Evolutionary conservation across 352 stramenopile species (phyloP).

Genomic region (Globisporangium solare): DNA sequence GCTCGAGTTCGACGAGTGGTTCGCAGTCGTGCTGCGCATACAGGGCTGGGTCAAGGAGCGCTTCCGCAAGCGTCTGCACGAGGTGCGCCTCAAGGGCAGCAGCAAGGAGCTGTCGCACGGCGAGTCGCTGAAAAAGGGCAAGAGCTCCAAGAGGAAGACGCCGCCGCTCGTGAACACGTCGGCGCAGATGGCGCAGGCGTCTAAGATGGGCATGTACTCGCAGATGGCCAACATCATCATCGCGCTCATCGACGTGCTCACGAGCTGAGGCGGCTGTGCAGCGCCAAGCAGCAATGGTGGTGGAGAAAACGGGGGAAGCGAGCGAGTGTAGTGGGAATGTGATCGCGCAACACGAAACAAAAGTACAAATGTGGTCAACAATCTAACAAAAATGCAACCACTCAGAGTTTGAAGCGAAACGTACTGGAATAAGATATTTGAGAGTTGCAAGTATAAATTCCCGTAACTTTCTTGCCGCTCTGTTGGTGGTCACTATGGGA

Average conservation of each 20-base stretch:
- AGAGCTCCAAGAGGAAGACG: slow-evolving; percentile 10
- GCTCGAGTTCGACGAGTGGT: slow-evolving; percentile 81
- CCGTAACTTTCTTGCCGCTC: too few species aligned
- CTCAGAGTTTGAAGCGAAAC: too few species aligned
- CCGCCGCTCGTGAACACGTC: slow-evolving; percentile 63
- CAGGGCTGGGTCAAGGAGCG: slow-evolving; percentile 68
- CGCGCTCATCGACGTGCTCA: slow-evolving; percentile 65
- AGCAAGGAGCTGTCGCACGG: slow-evolving; percentile 32
- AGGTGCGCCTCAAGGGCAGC: slow-evolving; percentile 44
- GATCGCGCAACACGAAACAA: too few species aligned
- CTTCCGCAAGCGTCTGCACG: slow-evolving; percentile 49
- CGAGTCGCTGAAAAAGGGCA: slow-evolving; percentile 4
- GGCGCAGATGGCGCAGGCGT: slow-evolving; percentile 67
- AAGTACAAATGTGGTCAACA: too few species aligned
- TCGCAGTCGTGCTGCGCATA: slow-evolving; percentile 64
- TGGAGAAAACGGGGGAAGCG: too few species aligned
- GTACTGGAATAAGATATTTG: too few species aligned
- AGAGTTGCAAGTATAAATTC: too few species aligned
- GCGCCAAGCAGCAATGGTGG: too few species aligned
- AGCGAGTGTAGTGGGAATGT: too few species aligned
- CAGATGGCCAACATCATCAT: slow-evolving; percentile 80
- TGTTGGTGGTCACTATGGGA: too few species aligned
- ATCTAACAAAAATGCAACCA: too few species aligned
- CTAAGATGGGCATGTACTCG: slow-evolving; percentile 74
- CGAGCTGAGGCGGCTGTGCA: slow-evolving; percentile 11